These are phyloP conservation scores for Gracilaria domingensis DNA, from an alignment of 23 red algal species.

Conservation along the genomic window DNA sequence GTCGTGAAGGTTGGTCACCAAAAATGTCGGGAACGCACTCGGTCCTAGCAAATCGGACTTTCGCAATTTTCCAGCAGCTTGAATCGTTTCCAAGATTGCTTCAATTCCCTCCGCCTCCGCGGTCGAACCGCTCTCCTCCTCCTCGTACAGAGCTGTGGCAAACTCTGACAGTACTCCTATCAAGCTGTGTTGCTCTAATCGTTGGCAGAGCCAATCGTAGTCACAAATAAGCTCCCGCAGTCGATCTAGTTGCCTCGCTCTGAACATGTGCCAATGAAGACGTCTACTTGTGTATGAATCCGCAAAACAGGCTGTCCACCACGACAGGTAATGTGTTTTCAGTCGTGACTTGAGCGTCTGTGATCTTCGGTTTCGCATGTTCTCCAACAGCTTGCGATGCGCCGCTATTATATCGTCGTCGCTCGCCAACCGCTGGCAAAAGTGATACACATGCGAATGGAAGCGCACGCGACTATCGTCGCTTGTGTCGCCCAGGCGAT, in stretches of 20 bases:
- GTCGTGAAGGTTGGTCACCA: slow-evolving; percentile 5
- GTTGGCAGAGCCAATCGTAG: slow-evolving; percentile 60
- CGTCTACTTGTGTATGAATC: slow-evolving; percentile 57
- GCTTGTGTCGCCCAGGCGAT: slow-evolving; percentile 55
- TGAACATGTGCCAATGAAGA: slow-evolving; percentile 59
- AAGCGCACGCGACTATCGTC: slow-evolving; percentile 72
- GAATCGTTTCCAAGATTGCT: slow-evolving; percentile 24
- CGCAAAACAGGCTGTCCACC: slow-evolving; percentile 45
- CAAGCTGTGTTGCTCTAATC: slow-evolving; percentile 39
- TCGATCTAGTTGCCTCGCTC: slow-evolving; percentile 12
- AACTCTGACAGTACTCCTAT: slow-evolving; percentile 53
- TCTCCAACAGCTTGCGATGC: slow-evolving; percentile 42
- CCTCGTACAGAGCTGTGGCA: slow-evolving; percentile 13
- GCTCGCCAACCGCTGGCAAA: slow-evolving; percentile 25
- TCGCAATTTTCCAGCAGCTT: slow-evolving; percentile 46
- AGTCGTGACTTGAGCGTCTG: slow-evolving; percentile 24
- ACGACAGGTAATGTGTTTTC: slow-evolving; percentile 57
- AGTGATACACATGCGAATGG: slow-evolving; percentile 54
- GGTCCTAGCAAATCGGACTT: slow-evolving; percentile 1
- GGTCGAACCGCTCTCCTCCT: slow-evolving; percentile 22
- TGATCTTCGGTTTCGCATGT: slow-evolving; percentile 29
- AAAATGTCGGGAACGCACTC: slow-evolving; percentile 45
- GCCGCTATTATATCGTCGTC: slow-evolving; percentile 17
- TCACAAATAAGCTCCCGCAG: slow-evolving; percentile 66
- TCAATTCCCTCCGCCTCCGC: slow-evolving; percentile 33